phyloP scores from a whole-genome alignment of 495 filamentous ascomycete species.

The Aspergillus homomorphus region DNA sequence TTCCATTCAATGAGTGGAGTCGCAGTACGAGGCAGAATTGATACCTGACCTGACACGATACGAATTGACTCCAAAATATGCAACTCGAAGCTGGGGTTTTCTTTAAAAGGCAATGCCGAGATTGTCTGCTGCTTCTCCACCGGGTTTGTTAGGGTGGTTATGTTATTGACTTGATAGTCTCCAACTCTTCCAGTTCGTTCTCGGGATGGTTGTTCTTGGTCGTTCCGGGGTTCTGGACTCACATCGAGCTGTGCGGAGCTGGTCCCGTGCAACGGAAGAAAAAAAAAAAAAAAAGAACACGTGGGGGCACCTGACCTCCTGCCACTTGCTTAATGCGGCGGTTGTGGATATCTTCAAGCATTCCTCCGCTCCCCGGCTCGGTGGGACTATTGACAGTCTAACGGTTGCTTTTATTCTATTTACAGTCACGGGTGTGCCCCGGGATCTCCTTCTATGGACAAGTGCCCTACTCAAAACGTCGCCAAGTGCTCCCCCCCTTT shows the following conservation, averaged over 20 bases:
- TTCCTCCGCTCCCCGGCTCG: neutral
- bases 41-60: neutral
- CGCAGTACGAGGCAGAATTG: too few relatives aligned
- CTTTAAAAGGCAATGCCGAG: slow-evolving; percentile 4
- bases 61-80: neutral
- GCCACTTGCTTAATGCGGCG: neutral
- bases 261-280: slow-evolving; percentile 1
- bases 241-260: neutral
- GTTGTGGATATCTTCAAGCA: neutral
- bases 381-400: neutral
- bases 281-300: slow-evolving; percentile 1
- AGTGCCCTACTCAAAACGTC: neutral
- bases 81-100: neutral
- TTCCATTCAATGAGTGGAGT: too few relatives aligned
- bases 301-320: slow-evolving; percentile 1
- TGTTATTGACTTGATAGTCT: too few relatives aligned
- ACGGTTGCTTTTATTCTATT: neutral
- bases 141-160: too few relatives aligned
- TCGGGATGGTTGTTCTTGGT: neutral
- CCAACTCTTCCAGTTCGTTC: neutral
- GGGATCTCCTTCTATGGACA: neutral
- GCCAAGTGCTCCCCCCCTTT: neutral
- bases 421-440: neutral
- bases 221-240: neutral
- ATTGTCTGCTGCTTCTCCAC: neutral